Percentiles rank a stretch among this genome's conserved stretches.
Evolutionary conservation across 2,329 filamentous ascomycete genomes (phyloP).

Genomic region (Aspergillus tamarii): DNA sequence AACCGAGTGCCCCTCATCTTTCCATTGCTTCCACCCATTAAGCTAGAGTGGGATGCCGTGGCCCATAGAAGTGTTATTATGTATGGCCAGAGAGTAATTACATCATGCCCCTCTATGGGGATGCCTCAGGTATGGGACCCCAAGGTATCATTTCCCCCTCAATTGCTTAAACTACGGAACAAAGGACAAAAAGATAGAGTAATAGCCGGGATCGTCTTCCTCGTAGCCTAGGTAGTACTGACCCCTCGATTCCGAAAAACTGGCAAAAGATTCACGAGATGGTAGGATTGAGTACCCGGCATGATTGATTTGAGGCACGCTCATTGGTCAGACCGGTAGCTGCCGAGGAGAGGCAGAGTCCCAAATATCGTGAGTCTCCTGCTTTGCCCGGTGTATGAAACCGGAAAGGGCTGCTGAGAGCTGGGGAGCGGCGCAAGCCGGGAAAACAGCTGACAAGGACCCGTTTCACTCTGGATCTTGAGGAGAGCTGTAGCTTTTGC

Average conservation of each 20-base stretch:
- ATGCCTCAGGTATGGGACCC: neutral
- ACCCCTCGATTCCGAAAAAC: constrained; percentile 19
- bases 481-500: constrained; percentile 25
- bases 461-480: constrained; percentile 12
- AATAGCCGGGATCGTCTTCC: constrained; percentile 8
- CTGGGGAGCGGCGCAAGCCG: constrained; percentile 36
- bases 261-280: constrained; percentile 38
- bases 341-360: constrained; percentile 28
- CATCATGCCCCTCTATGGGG: constrained; percentile 16
- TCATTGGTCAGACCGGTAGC: constrained; percentile 36
- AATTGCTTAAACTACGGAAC: neutral
- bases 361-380: constrained; percentile 43
- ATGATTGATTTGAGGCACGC: constrained; percentile 15
- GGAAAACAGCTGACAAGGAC: constrained; percentile 25
- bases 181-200: neutral
- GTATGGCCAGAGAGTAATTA: constrained; percentile 14
- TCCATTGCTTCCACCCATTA: neutral
- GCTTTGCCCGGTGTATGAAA: constrained; percentile 49
- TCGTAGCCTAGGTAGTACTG: constrained; percentile 27
- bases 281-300: constrained; percentile 28
- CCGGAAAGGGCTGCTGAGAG: constrained; percentile 39
- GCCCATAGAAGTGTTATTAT: neutral
- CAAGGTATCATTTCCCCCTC: neutral
- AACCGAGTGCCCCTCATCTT: constrained; percentile 20
- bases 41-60: constrained; percentile 13